Percentiles rank a stretch among this genome's conserved stretches.
These are phyloP conservation scores for Casaregolazyma lundiana DNA, from an alignment of 1,139 yeast species.

Conservation along the genomic window DNA sequence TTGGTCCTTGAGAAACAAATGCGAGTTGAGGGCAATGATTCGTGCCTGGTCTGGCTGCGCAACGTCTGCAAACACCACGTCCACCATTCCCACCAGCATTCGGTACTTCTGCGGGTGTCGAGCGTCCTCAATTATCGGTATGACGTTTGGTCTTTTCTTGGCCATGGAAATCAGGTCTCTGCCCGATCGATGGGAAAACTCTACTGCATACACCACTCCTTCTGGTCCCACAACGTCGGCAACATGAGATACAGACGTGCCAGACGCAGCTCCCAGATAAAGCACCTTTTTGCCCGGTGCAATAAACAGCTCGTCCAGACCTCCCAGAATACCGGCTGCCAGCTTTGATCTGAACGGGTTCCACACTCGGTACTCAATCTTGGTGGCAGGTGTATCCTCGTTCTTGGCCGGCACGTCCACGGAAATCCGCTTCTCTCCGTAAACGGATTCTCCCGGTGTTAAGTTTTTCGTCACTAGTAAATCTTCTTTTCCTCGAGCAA, in stretches of 20 bases:
- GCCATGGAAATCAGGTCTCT: slow-evolving; percentile 99
- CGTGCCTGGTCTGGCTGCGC: slow-evolving; percentile 99
- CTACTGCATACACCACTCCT: slow-evolving; percentile 98
- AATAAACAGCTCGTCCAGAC: slow-evolving; percentile 94
- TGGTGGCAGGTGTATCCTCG: slow-evolving; percentile 76
- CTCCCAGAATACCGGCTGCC: slow-evolving; percentile 99
- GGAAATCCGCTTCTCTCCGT: slow-evolving; percentile 95
- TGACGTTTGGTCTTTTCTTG: slow-evolving; percentile 98
- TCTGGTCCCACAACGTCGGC: slow-evolving; percentile 98
- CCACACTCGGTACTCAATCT: slow-evolving; percentile 99
- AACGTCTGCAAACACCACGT: slow-evolving; percentile 97
- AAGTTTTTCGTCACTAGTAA: slow-evolving; percentile 91
- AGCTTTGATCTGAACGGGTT: slow-evolving; percentile 99
- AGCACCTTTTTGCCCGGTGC: slow-evolving; percentile 98
- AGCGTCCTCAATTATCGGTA: slow-evolving; percentile 98
- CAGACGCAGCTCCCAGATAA: slow-evolving; percentile 98
- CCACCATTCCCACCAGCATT: slow-evolving; percentile 98
- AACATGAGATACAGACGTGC: slow-evolving; percentile 98
- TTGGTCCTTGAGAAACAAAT: slow-evolving; percentile 94
- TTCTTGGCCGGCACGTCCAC: slow-evolving; percentile 88
- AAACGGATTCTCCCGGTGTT: slow-evolving; percentile 93
- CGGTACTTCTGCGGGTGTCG: slow-evolving; percentile 99
- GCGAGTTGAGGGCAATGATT: slow-evolving; percentile 97
- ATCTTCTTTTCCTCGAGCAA: slow-evolving; percentile 99
- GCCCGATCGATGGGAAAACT: slow-evolving; percentile 99